Conservation (phyloP, 192 early-diverging fungal genomes). For the Geranomyces variabilis region DNA sequence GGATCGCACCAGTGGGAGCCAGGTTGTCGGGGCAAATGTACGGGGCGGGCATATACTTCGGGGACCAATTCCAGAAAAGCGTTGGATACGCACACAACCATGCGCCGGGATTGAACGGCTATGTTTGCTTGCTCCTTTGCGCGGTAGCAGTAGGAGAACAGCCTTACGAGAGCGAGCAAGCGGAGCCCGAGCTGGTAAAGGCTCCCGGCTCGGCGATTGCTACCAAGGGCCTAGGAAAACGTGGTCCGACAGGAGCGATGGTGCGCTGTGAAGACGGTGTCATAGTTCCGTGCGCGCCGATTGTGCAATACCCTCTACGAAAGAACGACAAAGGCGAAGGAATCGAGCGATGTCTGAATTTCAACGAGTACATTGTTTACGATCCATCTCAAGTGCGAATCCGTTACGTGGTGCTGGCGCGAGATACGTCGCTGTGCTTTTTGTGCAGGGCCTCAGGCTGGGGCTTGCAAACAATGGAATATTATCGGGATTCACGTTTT, state of each 20-base stretch:
- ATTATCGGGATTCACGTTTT: background rate
- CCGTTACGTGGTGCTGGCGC: slow-evolving; percentile 53
- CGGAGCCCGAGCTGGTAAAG: slow-evolving; percentile 35
- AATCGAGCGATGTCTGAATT: slow-evolving; percentile 35
- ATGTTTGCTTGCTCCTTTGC: slow-evolving; percentile 65
- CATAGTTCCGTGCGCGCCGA: slow-evolving; percentile 28
- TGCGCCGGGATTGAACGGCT: slow-evolving; percentile 9
- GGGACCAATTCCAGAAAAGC: slow-evolving; percentile 74
- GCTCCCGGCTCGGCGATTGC: slow-evolving; percentile 12
- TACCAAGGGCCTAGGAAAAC: slow-evolving; percentile 38
- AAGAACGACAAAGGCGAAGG: slow-evolving; percentile 16
- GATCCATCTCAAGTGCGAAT: slow-evolving; percentile 69
- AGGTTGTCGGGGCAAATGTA: slow-evolving; percentile 65
- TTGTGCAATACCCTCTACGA: slow-evolving; percentile 5
- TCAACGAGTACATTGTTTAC: slow-evolving; percentile 81
- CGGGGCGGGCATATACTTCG: slow-evolving; percentile 84
- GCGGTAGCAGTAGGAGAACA: slow-evolving; percentile 70
- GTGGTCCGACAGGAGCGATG: slow-evolving; percentile 7
- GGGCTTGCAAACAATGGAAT: background rate
- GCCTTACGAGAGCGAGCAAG: slow-evolving; percentile 15
- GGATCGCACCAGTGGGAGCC: slow-evolving; percentile 72
- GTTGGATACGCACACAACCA: slow-evolving; percentile 62
- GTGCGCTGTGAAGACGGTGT: slow-evolving; percentile 27
- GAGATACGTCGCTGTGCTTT: slow-evolving; percentile 27
- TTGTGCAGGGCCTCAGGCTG: no score